phyloP scores from a whole-genome alignment of 768 basidiomycete species.

The Trametes maxima region DNA sequence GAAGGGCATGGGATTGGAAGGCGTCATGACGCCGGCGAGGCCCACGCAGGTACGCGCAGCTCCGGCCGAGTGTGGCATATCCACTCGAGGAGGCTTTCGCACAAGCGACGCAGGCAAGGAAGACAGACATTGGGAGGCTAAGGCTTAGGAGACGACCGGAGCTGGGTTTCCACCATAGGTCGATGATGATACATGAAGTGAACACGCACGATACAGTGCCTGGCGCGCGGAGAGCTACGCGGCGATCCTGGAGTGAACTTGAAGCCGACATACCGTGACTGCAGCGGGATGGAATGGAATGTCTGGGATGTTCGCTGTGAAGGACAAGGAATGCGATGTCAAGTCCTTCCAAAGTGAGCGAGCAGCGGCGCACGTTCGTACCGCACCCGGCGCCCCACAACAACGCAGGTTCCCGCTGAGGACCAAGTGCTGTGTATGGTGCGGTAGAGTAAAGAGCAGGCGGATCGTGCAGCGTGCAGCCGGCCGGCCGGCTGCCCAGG shows the following conservation, averaged over 20 bases:
- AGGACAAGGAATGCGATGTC: not conserved
- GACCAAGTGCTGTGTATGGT: not conserved
- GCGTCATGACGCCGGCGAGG: constrained; percentile 6
- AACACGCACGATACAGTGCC: constrained; percentile 1
- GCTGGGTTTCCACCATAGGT: not conserved
- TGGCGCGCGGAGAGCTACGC: not conserved
- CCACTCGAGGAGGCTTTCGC: not conserved
- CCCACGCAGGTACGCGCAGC: constrained; percentile 1
- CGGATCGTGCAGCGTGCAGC: not conserved
- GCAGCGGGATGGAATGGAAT: not conserved
- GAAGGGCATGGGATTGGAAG: not conserved
- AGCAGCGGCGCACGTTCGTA: constrained; percentile 21
- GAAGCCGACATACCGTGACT: no score
- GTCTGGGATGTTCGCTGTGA: constrained; percentile 1
- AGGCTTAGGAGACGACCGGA: not conserved
- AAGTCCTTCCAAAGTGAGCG: not conserved
- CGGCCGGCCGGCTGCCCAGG: no score
- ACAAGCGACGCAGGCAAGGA: constrained; percentile 1
- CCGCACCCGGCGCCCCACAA: not conserved
- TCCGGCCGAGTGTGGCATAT: constrained; percentile 6
- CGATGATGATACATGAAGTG: not conserved
- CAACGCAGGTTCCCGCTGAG: not conserved
- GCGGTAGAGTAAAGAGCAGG: not conserved
- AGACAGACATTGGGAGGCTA: not conserved
- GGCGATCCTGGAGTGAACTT: constrained; percentile 1